A percentile compares a stretch with the other conserved stretches of the same genome.
These are phyloP conservation scores for Hanseniaspora uvarum DNA, from an alignment of 1,139 yeast species.

Conservation along the genomic window DNA sequence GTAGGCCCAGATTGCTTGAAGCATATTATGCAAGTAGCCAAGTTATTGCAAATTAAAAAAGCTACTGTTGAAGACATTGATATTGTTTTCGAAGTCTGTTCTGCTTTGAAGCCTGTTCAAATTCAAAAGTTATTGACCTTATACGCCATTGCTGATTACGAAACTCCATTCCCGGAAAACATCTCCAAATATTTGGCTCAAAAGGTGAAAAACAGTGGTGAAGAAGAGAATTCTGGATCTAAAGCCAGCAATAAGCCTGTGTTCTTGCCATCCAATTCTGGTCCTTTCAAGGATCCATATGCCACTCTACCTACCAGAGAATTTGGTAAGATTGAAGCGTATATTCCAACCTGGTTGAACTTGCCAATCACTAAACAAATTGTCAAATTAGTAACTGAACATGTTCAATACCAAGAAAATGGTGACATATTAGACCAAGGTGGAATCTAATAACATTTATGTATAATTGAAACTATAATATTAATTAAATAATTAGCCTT, in stretches of 20 bases:
- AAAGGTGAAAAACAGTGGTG: constrained; percentile 53
- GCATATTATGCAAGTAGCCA: constrained; percentile 88
- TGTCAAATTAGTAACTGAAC: constrained; percentile 79
- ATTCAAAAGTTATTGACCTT: constrained; percentile 84
- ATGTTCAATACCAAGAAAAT: constrained; percentile 41
- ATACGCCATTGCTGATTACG: constrained; percentile 89
- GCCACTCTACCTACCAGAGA: constrained; percentile 78
- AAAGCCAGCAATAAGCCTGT: constrained; percentile 10
- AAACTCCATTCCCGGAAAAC: constrained; percentile 79
- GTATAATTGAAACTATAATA: background rate
- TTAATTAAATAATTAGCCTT: background rate
- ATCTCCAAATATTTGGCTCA: constrained; percentile 78
- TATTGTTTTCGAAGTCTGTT: constrained; percentile 88
- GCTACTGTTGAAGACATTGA: constrained; percentile 84
- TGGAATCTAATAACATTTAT: background rate
- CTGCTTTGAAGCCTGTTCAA: constrained; percentile 86
- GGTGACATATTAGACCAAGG: constrained; percentile 10
- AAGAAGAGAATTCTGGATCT: constrained; percentile 40
- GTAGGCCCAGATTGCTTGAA: constrained; percentile 83
- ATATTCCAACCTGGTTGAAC: constrained; percentile 90
- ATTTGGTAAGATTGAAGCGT: constrained; percentile 83
- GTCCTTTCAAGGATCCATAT: constrained; percentile 81
- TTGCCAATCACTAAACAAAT: constrained; percentile 81
- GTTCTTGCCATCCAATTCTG: constrained; percentile 51
- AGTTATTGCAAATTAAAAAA: constrained; percentile 82